phyloP scores from a whole-genome alignment of 108 stramenopile genomes.

The Stephanodiscus minutulus region DNA sequence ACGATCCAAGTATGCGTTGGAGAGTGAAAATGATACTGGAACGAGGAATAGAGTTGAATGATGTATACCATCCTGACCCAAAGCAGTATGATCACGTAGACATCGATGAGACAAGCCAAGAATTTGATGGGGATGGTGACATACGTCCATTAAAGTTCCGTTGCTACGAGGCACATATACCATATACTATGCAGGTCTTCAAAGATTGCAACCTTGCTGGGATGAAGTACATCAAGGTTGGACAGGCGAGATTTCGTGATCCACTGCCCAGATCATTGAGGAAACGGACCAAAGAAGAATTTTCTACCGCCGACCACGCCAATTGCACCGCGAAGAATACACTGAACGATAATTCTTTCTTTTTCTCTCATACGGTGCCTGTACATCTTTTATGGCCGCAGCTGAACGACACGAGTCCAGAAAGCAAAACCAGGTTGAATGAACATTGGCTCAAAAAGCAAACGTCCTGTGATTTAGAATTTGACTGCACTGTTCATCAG shows the following conservation, averaged over 20 bases:
- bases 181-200: constrained; percentile 92
- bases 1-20: constrained; percentile 81
- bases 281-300: constrained; percentile 42
- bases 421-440: not conserved
- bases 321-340: not conserved
- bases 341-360: constrained; percentile 24
- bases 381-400: constrained; percentile 39
- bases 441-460: constrained; percentile 56
- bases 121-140: constrained; percentile 17
- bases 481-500: constrained; percentile 70
- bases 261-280: constrained; percentile 48
- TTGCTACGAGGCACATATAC: constrained; percentile 91
- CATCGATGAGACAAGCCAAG: not conserved
- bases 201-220: constrained; percentile 78
- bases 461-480: constrained; percentile 78
- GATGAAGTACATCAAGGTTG: constrained; percentile 77
- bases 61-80: constrained; percentile 67
- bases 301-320: constrained; percentile 14
- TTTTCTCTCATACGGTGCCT: constrained; percentile 22
- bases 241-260: constrained; percentile 57
- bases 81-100: constrained; percentile 57
- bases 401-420: constrained; percentile 12
- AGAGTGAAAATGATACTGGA: constrained; percentile 82
- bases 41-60: constrained; percentile 69
- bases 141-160: constrained; percentile 62